Percentiles rank a stretch among this genome's conserved stretches.
Conservation (phyloP, 1,284 basidiomycete genomes). For the Athelia sp. region DNA sequence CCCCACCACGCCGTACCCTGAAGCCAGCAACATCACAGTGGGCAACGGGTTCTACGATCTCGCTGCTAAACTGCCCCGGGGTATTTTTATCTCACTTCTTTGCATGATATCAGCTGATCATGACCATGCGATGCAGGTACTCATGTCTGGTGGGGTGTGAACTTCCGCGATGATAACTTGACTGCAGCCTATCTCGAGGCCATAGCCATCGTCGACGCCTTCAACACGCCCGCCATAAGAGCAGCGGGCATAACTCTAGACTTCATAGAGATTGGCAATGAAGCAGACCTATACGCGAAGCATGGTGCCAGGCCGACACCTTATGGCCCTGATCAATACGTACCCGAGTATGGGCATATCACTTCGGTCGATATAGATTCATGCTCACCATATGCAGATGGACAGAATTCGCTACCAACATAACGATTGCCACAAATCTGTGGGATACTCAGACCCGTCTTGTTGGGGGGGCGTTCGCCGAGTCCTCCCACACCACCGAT, state of each 20-base stretch:
- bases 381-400: conserved; percentile 25
- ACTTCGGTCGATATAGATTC: background rate
- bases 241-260: conserved; percentile 44
- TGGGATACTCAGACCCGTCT: conserved; percentile 36
- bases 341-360: conserved; percentile 38
- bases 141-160: conserved; percentile 68
- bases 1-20: conserved; percentile 53
- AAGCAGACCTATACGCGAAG: conserved; percentile 52
- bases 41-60: conserved; percentile 56
- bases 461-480: conserved; percentile 50
- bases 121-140: conserved; percentile 41
- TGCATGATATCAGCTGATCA: background rate
- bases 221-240: conserved; percentile 35
- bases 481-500: conserved; percentile 33
- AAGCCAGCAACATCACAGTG: conserved; percentile 51
- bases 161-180: conserved; percentile 51
- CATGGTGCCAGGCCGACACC: conserved; percentile 40
- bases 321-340: conserved; percentile 47
- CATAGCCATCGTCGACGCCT: conserved; percentile 49
- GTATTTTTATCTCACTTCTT: conserved; percentile 21
- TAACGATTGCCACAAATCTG: conserved; percentile 20
- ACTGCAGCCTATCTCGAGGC: conserved; percentile 58
- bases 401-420: conserved; percentile 29
- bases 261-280: conserved; percentile 60
- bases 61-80: conserved; percentile 47